Conservation (phyloP, 148 eudicot genomes). For the Rhododendron mucronatum region DNA sequence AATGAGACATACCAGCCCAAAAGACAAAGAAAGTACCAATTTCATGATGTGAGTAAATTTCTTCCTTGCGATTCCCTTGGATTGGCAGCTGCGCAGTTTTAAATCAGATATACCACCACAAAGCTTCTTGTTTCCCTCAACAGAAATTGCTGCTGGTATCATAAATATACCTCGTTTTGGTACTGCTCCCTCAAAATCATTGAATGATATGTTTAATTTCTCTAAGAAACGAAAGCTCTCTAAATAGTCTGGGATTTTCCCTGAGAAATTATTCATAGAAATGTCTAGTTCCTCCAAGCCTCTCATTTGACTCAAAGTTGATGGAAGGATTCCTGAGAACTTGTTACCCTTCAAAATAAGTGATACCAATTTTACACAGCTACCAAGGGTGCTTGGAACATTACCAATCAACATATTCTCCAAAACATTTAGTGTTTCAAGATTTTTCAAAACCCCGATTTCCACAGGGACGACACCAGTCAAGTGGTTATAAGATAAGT, state of each 20-base stretch:
- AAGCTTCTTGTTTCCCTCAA: slow-evolving; percentile 4
- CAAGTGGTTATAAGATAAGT: neutral
- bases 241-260: neutral
- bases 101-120: slow-evolving; percentile 8
- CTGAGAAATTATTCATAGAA: neutral
- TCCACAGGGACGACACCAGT: neutral
- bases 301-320: slow-evolving; percentile 3
- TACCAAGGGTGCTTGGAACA: neutral
- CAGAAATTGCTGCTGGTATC: neutral
- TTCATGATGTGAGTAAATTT: neutral
- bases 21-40: neutral
- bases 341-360: neutral
- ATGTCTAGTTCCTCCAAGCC: neutral
- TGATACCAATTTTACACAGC: neutral
- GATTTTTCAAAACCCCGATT: neutral
- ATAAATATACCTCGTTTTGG: neutral
- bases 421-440: neutral
- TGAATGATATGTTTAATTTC: slow-evolving; percentile 2
- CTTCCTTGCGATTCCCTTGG: neutral
- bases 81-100: neutral
- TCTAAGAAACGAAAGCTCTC: neutral
- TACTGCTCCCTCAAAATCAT: neutral
- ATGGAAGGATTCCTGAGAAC: neutral
- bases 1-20: neutral
- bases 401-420: neutral